These are phyloP conservation scores for Hypoxylon crocopeplum DNA, from an alignment of 495 filamentous ascomycete species.

Conservation along the genomic window DNA sequence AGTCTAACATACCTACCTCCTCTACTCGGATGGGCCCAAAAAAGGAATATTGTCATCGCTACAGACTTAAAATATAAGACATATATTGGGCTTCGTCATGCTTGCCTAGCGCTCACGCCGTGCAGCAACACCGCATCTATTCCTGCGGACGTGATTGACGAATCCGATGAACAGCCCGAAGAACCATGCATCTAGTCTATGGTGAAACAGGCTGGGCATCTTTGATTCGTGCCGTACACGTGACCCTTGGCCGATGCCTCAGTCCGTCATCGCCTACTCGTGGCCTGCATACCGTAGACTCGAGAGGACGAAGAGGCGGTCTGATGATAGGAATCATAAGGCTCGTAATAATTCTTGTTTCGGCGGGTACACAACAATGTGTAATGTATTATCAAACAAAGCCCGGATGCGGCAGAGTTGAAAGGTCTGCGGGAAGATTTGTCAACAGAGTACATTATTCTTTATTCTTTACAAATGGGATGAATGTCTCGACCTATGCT, in stretches of 20 bases:
- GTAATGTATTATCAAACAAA: neutral
- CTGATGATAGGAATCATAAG: conserved; percentile 3
- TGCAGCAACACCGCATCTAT: conserved; percentile 27
- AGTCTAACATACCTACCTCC: no score
- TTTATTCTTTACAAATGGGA: no score
- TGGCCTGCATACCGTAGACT: conserved; percentile 10
- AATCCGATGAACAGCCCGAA: conserved; percentile 31
- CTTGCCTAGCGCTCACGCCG: conserved; percentile 34
- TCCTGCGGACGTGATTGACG: conserved; percentile 32
- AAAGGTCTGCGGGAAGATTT: neutral
- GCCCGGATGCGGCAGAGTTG: neutral
- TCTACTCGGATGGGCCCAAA: no score
- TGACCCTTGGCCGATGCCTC: conserved; percentile 30
- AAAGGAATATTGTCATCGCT: no score
- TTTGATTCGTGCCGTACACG: conserved; percentile 33
- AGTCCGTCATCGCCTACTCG: conserved; percentile 25
- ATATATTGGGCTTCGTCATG: conserved; percentile 30
- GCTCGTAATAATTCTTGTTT: conserved; percentile 1
- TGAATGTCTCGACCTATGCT: no score
- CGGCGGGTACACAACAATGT: neutral
- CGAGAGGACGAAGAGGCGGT: conserved; percentile 31
- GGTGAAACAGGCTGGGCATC: conserved; percentile 33
- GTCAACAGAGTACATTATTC: no score
- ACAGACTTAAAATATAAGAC: no score
- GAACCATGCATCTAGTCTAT: conserved; percentile 34